Conservation (phyloP, 2,329 filamentous ascomycete genomes). For the Fusarium udum region DNA sequence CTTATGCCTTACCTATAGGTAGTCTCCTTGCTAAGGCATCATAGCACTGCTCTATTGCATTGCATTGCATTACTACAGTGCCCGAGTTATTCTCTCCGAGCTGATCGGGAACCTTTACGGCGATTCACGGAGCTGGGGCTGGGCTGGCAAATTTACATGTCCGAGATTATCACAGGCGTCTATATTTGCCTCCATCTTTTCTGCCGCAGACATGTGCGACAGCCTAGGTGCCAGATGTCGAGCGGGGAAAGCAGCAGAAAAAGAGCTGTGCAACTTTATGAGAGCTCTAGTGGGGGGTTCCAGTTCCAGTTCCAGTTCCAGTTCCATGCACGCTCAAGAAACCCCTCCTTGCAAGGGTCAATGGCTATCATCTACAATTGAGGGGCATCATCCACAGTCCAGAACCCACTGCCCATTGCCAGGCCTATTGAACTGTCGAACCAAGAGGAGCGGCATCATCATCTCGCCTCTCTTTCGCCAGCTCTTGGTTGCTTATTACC, state of each 20-base stretch:
- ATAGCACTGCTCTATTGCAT: background rate
- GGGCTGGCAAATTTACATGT: slow-evolving; percentile 30
- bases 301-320: background rate
- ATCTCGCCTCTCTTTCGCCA: slow-evolving; percentile 31
- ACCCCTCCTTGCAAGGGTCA: slow-evolving; percentile 29
- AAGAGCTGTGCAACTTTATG: slow-evolving; percentile 11
- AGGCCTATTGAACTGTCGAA: slow-evolving; percentile 33
- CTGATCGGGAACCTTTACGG: slow-evolving; percentile 13
- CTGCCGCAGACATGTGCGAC: slow-evolving; percentile 27
- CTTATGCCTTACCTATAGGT: background rate
- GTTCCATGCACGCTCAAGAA: slow-evolving; percentile 1
- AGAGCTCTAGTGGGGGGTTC: slow-evolving; percentile 35
- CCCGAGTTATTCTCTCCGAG: slow-evolving; percentile 11
- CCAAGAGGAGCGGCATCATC: slow-evolving; percentile 30
- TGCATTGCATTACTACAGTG: background rate
- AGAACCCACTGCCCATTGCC: slow-evolving; percentile 28
- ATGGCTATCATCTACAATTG: slow-evolving; percentile 24
- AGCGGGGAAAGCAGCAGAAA: slow-evolving; percentile 25
- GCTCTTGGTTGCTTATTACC: background rate
- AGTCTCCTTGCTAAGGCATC: background rate
- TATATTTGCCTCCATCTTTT: slow-evolving; percentile 1
- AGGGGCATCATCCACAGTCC: slow-evolving; percentile 36
- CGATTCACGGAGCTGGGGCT: background rate
- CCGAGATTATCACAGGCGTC: slow-evolving; percentile 24
- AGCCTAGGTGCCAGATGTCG: slow-evolving; percentile 14